Percentiles rank a stretch among this genome's conserved stretches.
Conservation (phyloP, 116 monocot genomes). For the Papilionanthe hybrid region DNA sequence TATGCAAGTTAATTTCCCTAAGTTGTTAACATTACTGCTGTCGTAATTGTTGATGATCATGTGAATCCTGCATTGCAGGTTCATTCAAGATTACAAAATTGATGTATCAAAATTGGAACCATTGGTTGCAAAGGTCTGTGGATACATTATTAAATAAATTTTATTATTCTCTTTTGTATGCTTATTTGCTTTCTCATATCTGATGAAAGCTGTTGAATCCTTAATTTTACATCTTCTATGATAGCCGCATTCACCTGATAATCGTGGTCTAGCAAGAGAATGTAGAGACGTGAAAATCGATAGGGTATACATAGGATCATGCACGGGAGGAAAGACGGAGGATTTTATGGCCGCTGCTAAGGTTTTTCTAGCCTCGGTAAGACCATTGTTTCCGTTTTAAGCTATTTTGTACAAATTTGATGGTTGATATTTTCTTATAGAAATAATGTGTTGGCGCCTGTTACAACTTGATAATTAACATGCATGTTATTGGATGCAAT, state of each 20-base stretch:
- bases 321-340: constrained; percentile 96
- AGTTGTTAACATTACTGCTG: not conserved
- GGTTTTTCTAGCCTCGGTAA: constrained; percentile 85
- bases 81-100: constrained; percentile 71
- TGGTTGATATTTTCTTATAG: not conserved
- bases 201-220: not conserved
- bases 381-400: constrained; percentile 1
- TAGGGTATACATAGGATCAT: constrained; percentile 96
- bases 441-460: not conserved
- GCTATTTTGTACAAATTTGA: not conserved
- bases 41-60: not conserved
- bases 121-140: constrained; percentile 86
- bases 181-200: not conserved
- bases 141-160: not conserved
- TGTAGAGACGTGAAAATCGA: constrained; percentile 98
- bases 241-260: constrained; percentile 99
- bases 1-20: not conserved
- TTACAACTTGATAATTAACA: not conserved
- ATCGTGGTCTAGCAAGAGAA: constrained; percentile 95
- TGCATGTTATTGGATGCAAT: not conserved
- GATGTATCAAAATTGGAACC: constrained; percentile 98
- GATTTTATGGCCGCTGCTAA: constrained; percentile 91
- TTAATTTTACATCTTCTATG: constrained; percentile 5
- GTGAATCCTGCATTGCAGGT: constrained; percentile 31
- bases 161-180: not conserved